Evolutionary conservation across 2,329 filamentous ascomycete species (phyloP), one percentile per base, ranked within the genome.

Genomic region (Arachnomyces sp.): DNA sequence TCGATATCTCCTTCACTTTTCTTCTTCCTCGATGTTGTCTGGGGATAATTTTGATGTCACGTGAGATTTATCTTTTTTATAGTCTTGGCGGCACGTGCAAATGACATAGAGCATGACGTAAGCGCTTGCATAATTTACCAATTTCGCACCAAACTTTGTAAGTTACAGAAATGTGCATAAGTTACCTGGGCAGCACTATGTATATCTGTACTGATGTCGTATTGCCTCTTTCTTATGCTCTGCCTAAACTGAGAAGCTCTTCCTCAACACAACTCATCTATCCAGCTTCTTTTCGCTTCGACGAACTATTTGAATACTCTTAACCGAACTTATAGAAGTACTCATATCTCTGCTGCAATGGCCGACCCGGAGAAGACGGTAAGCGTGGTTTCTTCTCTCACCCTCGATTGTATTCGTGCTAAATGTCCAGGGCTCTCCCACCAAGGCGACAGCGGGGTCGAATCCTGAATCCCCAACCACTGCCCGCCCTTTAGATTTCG

Each of bases 401-500:
- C 5, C 21, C 21, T 5, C 4, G n/a, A 5, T 32, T 13, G 31
- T 5, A 17, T 37, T 29, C 35, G 15, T 16, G 14, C 35, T 37
- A 16, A 16, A 6, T 29, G 29, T 29, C 21, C 44, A 55, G 55
- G 52, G 58, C 49, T 51, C 57, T 55, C 56, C 63, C 50, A 53
- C 52, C 45, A 68, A 65, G 51, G 29, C 35, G 18, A 34, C 40
- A 40, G 37, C 47, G 44, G 59, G 52, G 49, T 54, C 59, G 45
- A 62, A 61, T 38, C 63, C 69, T 14, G 71, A 74, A 52, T 74
- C 71, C 13, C 71, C 72, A 11, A 77, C 73, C 5, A 77, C 74
- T 28, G 73, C 73, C 39, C 71, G 71, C 28, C 69, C 72, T 39
- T 60, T 77, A 39, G 73, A 77, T 49, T 77, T 77, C 47, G 73